Percentiles rank a stretch among this genome's conserved stretches.
Conservation (phyloP, 257 asterid species). For the Lycium barbarum region DNA sequence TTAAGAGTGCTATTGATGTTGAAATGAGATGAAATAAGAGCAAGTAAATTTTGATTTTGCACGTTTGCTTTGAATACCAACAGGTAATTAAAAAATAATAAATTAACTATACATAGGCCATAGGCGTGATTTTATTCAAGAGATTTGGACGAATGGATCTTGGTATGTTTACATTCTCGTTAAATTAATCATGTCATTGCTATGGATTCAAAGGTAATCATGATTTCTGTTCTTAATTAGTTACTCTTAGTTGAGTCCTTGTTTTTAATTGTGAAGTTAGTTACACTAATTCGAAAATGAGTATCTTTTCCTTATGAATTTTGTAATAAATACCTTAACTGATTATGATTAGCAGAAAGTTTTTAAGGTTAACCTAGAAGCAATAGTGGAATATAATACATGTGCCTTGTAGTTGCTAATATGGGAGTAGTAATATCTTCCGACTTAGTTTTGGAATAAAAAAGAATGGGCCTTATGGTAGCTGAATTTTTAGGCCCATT, state of each 20-base stretch:
- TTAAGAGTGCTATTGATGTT: background rate
- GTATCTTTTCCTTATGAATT: background rate
- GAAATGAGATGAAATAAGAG: background rate
- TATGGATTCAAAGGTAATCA: background rate
- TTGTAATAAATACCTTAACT: background rate
- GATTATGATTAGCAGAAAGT: background rate
- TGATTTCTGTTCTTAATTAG: conserved; percentile 14
- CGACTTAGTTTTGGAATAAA: background rate
- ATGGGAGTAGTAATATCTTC: background rate
- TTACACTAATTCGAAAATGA: background rate
- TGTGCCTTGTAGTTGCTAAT: conserved; percentile 22
- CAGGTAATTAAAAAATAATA: background rate
- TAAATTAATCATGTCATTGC: background rate
- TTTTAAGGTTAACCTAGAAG: background rate
- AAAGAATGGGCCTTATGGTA: too few relatives aligned
- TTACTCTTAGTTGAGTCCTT: background rate
- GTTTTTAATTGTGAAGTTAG: conserved; percentile 2
- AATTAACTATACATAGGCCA: background rate
- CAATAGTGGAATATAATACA: conserved; percentile 2
- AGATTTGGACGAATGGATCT: background rate
- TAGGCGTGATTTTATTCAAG: background rate
- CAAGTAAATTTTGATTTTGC: background rate
- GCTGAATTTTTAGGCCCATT: background rate
- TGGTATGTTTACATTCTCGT: background rate
- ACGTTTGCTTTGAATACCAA: background rate